Conservation (phyloP, 1,284 basidiomycete genomes). For the Neotropicomus parvogracilis region DNA sequence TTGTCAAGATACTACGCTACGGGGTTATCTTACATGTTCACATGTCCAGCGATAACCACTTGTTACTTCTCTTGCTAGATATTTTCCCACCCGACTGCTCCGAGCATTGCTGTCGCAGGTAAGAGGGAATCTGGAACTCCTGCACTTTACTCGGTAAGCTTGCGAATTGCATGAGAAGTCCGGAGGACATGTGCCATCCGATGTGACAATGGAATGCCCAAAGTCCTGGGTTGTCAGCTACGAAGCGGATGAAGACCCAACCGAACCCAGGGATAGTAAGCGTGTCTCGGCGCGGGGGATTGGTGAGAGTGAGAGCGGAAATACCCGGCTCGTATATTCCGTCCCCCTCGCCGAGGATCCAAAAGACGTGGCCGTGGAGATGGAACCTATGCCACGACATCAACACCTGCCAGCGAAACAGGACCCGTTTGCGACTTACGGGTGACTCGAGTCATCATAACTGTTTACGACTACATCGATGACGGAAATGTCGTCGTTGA, state of each 20-base stretch:
- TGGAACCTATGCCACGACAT: slow-evolving; percentile 24
- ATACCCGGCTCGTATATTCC: slow-evolving; percentile 23
- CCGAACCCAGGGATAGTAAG: slow-evolving; percentile 31
- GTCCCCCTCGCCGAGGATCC: slow-evolving; percentile 26
- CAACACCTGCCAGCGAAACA: background rate
- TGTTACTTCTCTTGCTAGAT: slow-evolving; percentile 17
- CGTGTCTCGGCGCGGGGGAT: slow-evolving; percentile 32
- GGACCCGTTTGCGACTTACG: slow-evolving; percentile 18
- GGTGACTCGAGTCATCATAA: slow-evolving; percentile 32
- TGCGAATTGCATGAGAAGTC: slow-evolving; percentile 36
- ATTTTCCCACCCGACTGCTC: slow-evolving; percentile 27
- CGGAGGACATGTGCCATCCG: slow-evolving; percentile 44
- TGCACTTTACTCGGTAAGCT: slow-evolving; percentile 30
- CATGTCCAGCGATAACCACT: slow-evolving; percentile 20
- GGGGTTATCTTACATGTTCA: slow-evolving; percentile 3
- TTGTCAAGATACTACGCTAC: background rate
- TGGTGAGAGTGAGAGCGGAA: slow-evolving; percentile 24
- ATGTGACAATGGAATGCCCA: slow-evolving; percentile 50
- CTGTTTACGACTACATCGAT: slow-evolving; percentile 26
- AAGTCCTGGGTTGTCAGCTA: slow-evolving; percentile 39
- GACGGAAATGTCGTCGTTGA: slow-evolving; percentile 29
- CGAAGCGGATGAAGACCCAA: slow-evolving; percentile 34
- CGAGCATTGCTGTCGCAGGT: slow-evolving; percentile 25
- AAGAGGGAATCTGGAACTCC: slow-evolving; percentile 28
- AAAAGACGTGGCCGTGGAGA: slow-evolving; percentile 34